Percentiles rank a stretch among this genome's conserved stretches.
phyloP scores from a whole-genome alignment of 164 flowering plant species.

The Chimonanthus salicifolius region DNA sequence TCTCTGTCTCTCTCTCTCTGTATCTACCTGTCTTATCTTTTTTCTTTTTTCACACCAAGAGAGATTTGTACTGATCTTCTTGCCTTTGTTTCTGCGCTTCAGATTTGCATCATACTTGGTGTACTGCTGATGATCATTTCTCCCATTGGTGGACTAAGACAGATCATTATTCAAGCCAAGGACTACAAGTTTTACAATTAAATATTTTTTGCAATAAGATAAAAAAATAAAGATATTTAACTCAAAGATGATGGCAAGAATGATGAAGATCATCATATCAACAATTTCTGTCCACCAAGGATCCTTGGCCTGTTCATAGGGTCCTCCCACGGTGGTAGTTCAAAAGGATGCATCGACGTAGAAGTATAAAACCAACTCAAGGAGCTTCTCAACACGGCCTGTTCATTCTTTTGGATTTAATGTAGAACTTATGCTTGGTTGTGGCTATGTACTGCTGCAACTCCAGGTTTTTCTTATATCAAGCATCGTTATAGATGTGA shows the following conservation, averaged over 20 bases:
- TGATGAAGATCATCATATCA: no score
- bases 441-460: background rate
- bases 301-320: background rate
- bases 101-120: conserved; percentile 14
- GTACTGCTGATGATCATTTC: conserved; percentile 5
- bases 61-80: background rate
- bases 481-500: background rate
- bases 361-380: background rate
- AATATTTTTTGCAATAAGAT: background rate
- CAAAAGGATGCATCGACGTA: background rate
- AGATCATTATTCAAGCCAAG: conserved; percentile 8
- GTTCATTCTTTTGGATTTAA: background rate
- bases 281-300: background rate
- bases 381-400: background rate
- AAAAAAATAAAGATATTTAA: no score
- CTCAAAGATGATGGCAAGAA: background rate
- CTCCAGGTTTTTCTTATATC: background rate
- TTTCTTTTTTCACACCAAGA: background rate
- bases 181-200: conserved; percentile 6
- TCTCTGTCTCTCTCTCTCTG: background rate
- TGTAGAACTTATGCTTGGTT: background rate
- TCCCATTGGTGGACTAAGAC: conserved; percentile 10
- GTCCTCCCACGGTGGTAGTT: background rate
- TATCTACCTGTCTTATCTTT: background rate
- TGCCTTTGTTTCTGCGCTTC: background rate